Conservation (phyloP, 352 stramenopile genomes). For the Pythium rhizo-oryzae region DNA sequence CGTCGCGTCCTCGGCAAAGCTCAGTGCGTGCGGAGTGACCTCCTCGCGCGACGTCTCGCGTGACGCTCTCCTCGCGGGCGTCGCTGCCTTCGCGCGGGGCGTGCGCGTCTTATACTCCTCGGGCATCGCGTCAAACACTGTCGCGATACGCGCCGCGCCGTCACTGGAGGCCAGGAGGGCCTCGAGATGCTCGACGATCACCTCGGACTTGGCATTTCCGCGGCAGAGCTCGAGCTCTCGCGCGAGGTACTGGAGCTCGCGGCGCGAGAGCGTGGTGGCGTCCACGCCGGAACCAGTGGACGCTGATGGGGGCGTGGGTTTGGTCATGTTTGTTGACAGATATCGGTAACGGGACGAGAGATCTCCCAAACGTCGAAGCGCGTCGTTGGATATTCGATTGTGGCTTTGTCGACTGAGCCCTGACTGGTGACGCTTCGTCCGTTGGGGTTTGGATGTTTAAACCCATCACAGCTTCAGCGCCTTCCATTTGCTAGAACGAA, state of each 20-base stretch:
- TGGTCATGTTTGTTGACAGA: neutral
- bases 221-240: slow-evolving; percentile 67
- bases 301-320: neutral
- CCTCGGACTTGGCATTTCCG: slow-evolving; percentile 70
- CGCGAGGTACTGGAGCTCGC: slow-evolving; percentile 64
- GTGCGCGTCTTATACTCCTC: slow-evolving; percentile 15
- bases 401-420: neutral
- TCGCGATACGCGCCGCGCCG: slow-evolving; percentile 41
- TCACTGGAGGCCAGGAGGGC: slow-evolving; percentile 44
- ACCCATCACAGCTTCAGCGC: neutral
- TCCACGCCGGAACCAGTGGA: slow-evolving; percentile 21
- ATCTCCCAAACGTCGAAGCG: neutral
- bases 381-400: neutral
- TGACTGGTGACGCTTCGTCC: slow-evolving; percentile 22
- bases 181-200: slow-evolving; percentile 53
- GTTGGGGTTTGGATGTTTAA: slow-evolving; percentile 20
- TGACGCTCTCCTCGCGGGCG: slow-evolving; percentile 5
- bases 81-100: slow-evolving; percentile 13
- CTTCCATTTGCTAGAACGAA: slow-evolving; percentile 7
- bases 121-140: slow-evolving; percentile 22
- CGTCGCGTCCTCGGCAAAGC: slow-evolving; percentile 11
- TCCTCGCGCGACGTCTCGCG: neutral
- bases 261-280: slow-evolving; percentile 49
- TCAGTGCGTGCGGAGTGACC: slow-evolving; percentile 1
- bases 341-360: too few species aligned